Evolutionary conservation across 1,139 yeast genomes (phyloP).

Genomic region (Debaryomyces sp.): DNA sequence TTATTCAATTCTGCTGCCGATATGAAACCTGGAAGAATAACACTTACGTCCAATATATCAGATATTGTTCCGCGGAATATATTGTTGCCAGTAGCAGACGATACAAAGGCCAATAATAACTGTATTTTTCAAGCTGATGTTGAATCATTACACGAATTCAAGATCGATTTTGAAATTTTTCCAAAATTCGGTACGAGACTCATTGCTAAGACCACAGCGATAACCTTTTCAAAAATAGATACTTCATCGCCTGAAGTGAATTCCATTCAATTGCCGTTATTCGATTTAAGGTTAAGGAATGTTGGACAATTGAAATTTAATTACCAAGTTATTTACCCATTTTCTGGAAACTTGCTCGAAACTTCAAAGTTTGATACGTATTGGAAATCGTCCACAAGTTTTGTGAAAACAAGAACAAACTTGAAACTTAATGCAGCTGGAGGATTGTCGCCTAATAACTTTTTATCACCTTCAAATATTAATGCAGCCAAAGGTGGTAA

Average conservation of each 20-base stretch:
- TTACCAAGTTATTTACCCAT: constrained; percentile 89
- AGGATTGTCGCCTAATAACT: constrained; percentile 46
- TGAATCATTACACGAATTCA: constrained; percentile 63
- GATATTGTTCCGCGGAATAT: constrained; percentile 88
- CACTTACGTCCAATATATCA: constrained; percentile 67
- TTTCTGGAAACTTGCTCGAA: constrained; percentile 80
- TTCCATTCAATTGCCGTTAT: constrained; percentile 67
- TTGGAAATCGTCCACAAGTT: constrained; percentile 82
- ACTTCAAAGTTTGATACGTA: constrained; percentile 93
- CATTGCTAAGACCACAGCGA: constrained; percentile 85
- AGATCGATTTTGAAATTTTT: constrained; percentile 86
- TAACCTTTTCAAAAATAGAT: constrained; percentile 53
- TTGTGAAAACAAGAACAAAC: constrained; percentile 35
- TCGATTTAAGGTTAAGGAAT: constrained; percentile 78
- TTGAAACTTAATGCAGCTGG: constrained; percentile 42
- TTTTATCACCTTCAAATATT: constrained; percentile 34
- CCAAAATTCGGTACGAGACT: constrained; percentile 94
- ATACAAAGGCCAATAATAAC: constrained; percentile 52
- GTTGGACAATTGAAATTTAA: constrained; percentile 81
- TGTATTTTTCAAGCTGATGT: constrained; percentile 87
- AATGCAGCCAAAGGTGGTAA: constrained; percentile 15
- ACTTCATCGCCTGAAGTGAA: constrained; percentile 50
- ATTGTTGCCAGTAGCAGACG: constrained; percentile 75
- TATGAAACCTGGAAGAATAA: constrained; percentile 59
- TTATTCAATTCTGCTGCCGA: constrained; percentile 50